Base-by-base conservation (phyloP, 495 filamentous ascomycete genomes). In the Melanomma pulvis-pyrius region DNA sequence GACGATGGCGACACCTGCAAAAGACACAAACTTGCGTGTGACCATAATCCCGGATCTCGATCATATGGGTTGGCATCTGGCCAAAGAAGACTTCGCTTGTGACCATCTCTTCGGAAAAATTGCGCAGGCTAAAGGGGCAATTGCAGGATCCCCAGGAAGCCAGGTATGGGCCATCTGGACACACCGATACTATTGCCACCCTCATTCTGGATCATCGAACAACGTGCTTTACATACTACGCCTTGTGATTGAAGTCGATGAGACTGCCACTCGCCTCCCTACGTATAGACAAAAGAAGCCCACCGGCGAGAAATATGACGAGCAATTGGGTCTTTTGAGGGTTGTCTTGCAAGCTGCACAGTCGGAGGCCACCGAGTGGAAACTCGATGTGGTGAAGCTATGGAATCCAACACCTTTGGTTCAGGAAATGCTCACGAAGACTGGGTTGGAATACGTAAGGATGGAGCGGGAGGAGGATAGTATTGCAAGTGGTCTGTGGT, bases 161-260 rank as follows among this genome's bases (percentile, higher is more conserved):
- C 61, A 57, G 24, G 36, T 64, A 15, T 64, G 61, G 61, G 61
- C 36, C 8, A 30, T 57, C 24, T 64, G 61, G 61, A 49, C 39
- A 4, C 61, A 57, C 49, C 50, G 61, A 13, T 64, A 64, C 22
- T 64, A 63, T 29, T 25, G n/a, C 9, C 50, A 19, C 21, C 52
- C 15, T 8, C 51, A 64, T 17, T 1, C 26, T 32, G 34, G 28
- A 19, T 8, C 19, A 15, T 24, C 8, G 12, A 19, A 56, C n/a
- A 64, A 64, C 39, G 36, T 48, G 7, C 25, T 64, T 1, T 64
- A 64, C 41, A 64, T 64, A 34, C 28, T 64, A 12, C 19, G 61
- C 9, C 36, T 64, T 9, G 61, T 64, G 6, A 28, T 64, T 1
- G 61, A 64, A 39, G 3, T 22, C 8, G 61, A 64, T 50, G 22